Percentiles rank a stretch among this genome's conserved stretches.
Evolutionary conservation across 2,329 filamentous ascomycete genomes (phyloP).

Genomic region (Fusarium coffeatum): DNA sequence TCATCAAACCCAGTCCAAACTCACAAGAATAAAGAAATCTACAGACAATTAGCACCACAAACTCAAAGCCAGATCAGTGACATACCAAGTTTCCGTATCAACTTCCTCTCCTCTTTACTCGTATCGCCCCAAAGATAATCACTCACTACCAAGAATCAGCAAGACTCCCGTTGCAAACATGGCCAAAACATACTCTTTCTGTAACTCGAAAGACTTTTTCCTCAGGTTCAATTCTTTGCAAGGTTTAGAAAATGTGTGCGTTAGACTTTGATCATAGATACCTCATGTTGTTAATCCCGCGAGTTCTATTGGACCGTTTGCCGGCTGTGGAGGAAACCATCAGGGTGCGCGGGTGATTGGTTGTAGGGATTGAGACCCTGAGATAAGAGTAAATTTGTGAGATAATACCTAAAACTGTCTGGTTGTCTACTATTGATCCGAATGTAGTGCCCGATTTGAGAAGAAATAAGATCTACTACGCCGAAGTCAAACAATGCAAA

Average conservation of each 20-base stretch:
- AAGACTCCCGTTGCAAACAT: fast-evolving
- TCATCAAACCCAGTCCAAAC: not conserved
- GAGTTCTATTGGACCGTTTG: constrained; percentile 7
- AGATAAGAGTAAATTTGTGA: not conserved
- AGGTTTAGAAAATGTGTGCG: not conserved
- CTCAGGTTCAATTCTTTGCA: not conserved
- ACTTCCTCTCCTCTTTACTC: constrained; percentile 31
- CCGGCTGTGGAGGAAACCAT: not conserved
- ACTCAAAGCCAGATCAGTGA: fast-evolving
- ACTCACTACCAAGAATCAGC: constrained; percentile 7
- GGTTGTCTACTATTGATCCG: too few species aligned
- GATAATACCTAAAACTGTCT: not conserved
- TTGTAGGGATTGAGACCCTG: not conserved
- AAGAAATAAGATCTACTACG: too few species aligned
- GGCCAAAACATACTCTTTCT: not conserved
- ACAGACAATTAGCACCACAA: fast-evolving
- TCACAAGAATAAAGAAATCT: constrained; percentile 52
- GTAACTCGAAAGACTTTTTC: not conserved
- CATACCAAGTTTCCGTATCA: constrained; percentile 32
- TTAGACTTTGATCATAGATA: not conserved
- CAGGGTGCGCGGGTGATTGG: constrained; percentile 8
- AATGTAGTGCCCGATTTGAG: too few species aligned
- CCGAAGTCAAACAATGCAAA: too few species aligned
- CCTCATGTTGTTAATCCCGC: constrained; percentile 19
- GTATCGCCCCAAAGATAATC: constrained; percentile 35